Evolutionary conservation across 441 rosid species (phyloP).

Genomic region (Pelargonium australe): DNA sequence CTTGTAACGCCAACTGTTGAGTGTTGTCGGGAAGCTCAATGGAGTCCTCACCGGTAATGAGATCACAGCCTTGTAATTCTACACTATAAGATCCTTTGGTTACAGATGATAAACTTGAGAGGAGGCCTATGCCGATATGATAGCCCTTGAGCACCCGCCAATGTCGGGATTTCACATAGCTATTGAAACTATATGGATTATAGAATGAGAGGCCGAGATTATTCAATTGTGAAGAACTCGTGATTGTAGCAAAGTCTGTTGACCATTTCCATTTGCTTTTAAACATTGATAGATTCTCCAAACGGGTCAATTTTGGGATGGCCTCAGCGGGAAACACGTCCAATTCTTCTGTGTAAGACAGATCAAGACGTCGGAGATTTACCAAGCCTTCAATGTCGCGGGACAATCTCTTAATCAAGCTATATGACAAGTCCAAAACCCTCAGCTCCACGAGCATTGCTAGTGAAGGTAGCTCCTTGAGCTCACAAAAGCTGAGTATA

Average conservation of each 20-base stretch:
- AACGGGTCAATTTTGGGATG: conserved; percentile 12
- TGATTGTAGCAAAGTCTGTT: conserved; percentile 12
- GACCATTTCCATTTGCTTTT: conserved; percentile 23
- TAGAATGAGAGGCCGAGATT: conserved; percentile 17
- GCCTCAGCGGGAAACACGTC: background rate
- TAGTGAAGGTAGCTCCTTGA: conserved; percentile 10
- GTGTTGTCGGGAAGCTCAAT: conserved; percentile 18
- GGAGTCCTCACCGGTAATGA: background rate
- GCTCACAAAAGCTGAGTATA: background rate
- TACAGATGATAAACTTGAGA: conserved; percentile 13
- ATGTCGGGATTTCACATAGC: conserved; percentile 19
- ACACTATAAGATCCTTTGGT: conserved; percentile 8
- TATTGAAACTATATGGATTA: conserved; percentile 16
- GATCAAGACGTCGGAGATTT: conserved; percentile 15
- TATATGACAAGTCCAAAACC: conserved; percentile 14
- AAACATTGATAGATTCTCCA: conserved; percentile 19
- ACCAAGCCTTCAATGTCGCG: conserved; percentile 12
- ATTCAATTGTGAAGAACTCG: conserved; percentile 2
- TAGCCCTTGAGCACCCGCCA: conserved; percentile 21
- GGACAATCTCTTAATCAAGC: conserved; percentile 4
- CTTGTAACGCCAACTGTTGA: conserved; percentile 21
- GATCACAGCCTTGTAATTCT: conserved; percentile 16
- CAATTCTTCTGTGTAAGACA: conserved; percentile 13
- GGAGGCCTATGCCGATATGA: conserved; percentile 17
- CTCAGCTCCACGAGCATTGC: conserved; percentile 16